A percentile compares a stretch with the other conserved stretches of the same genome.
Evolutionary conservation across 139 green algal genomes (phyloP).

Genomic region (Axilococcus clingmanii): DNA sequence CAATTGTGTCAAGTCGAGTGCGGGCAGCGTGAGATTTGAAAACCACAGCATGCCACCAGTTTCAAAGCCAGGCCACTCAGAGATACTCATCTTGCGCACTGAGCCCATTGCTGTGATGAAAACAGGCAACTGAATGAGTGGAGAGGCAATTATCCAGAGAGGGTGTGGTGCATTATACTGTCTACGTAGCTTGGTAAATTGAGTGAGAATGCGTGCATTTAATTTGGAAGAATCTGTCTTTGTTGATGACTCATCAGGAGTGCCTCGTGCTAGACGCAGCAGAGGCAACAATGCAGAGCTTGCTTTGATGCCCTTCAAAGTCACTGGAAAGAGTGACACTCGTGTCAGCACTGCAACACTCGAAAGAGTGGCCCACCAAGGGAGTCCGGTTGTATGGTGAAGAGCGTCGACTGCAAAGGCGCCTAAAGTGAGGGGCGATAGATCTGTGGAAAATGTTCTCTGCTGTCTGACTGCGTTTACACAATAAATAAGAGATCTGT

Average conservation of each 20-base stretch:
- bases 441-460: too few relatives aligned
- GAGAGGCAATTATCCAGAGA: constrained; percentile 56
- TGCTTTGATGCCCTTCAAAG: constrained; percentile 26
- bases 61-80: constrained; percentile 46
- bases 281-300: constrained; percentile 7
- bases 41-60: constrained; percentile 64
- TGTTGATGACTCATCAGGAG: too few relatives aligned
- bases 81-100: constrained; percentile 48
- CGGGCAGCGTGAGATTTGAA: constrained; percentile 52
- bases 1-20: constrained; percentile 24
- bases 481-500: too few relatives aligned
- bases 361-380: constrained; percentile 50
- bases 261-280: constrained; percentile 10
- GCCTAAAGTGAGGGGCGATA: too few relatives aligned
- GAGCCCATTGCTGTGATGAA: constrained; percentile 46
- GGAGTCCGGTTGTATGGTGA: constrained; percentile 38
- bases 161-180: constrained; percentile 43
- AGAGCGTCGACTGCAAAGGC: constrained; percentile 41
- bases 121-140: constrained; percentile 47
- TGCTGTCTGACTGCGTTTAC: too few relatives aligned
- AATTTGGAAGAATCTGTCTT: too few relatives aligned
- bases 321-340: constrained; percentile 28
- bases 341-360: constrained; percentile 18
- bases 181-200: constrained; percentile 25
- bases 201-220: too few relatives aligned